Percentiles rank a stretch among this genome's conserved stretches.
Evolutionary conservation across 352 stramenopile species (phyloP).

Genomic region (Pythium guiyangense): DNA sequence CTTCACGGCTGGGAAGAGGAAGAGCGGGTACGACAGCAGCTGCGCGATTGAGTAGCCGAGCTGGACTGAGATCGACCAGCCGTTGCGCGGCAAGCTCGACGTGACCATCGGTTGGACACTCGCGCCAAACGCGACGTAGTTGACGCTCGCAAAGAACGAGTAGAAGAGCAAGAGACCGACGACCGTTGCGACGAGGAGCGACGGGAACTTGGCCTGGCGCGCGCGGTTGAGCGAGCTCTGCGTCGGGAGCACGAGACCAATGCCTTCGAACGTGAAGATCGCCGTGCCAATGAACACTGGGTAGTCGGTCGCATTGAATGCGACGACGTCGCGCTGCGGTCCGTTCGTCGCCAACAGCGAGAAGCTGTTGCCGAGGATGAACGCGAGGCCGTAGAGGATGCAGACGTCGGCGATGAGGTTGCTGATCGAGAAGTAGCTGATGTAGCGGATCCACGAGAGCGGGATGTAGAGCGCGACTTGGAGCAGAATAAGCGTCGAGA

Average conservation of each 20-base stretch:
- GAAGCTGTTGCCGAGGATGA: slow-evolving; percentile 75
- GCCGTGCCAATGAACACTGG: slow-evolving; percentile 76
- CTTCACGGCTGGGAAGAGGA: slow-evolving; percentile 77
- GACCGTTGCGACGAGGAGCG: slow-evolving; percentile 55
- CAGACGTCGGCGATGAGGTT: slow-evolving; percentile 83
- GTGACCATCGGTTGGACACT: slow-evolving; percentile 63
- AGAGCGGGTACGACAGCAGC: slow-evolving; percentile 74
- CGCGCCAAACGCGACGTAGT: slow-evolving; percentile 76
- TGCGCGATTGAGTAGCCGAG: slow-evolving; percentile 74
- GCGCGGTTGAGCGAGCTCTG: slow-evolving; percentile 58
- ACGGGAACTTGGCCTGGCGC: slow-evolving; percentile 60
- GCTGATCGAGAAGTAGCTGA: slow-evolving; percentile 84
- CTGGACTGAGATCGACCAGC: slow-evolving; percentile 76
- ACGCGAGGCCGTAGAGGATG: slow-evolving; percentile 76
- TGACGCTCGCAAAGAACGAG: slow-evolving; percentile 73
- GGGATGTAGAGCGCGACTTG: slow-evolving; percentile 75
- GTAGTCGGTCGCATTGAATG: slow-evolving; percentile 74
- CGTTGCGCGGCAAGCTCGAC: slow-evolving; percentile 64
- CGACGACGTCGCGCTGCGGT: slow-evolving; percentile 32
- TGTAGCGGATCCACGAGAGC: slow-evolving; percentile 82
- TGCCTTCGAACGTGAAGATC: slow-evolving; percentile 81
- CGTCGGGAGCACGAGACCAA: slow-evolving; percentile 74
- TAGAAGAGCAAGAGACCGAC: slow-evolving; percentile 76
- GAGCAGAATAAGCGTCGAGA: slow-evolving; percentile 62
- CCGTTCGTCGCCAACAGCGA: slow-evolving; percentile 44